phyloP scores from a whole-genome alignment of 1,284 basidiomycete genomes.

The Mycena citricolor region DNA sequence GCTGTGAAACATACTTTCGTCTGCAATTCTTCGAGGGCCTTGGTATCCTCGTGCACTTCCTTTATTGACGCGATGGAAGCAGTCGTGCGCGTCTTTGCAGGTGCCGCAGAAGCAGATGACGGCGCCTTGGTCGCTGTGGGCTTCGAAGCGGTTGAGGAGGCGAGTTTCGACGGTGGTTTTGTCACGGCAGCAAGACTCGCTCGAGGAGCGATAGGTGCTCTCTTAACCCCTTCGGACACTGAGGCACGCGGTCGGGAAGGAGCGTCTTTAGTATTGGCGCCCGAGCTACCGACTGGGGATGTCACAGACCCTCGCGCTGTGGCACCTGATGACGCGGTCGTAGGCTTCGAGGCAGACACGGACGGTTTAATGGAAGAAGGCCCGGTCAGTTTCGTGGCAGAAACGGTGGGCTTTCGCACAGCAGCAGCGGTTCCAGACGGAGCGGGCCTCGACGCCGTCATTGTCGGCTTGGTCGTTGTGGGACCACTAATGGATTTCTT shows the following conservation, averaged over 20 bases:
- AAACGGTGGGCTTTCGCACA: slow-evolving; percentile 47
- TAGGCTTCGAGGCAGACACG: slow-evolving; percentile 39
- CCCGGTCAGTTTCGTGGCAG: slow-evolving; percentile 39
- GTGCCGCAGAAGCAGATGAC: slow-evolving; percentile 26
- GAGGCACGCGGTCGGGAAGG: slow-evolving; percentile 50
- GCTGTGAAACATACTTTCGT: slow-evolving; percentile 46
- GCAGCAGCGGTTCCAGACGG: slow-evolving; percentile 36
- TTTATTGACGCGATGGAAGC: slow-evolving; percentile 69
- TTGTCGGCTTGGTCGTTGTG: slow-evolving; percentile 42
- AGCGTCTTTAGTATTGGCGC: slow-evolving; percentile 36
- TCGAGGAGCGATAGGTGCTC: slow-evolving; percentile 39
- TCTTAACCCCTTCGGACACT: slow-evolving; percentile 55
- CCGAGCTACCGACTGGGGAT: slow-evolving; percentile 52
- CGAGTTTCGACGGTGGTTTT: slow-evolving; percentile 29
- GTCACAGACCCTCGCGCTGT: slow-evolving; percentile 47
- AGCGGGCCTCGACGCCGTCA: slow-evolving; percentile 31
- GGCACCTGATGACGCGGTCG: slow-evolving; percentile 30
- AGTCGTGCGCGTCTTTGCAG: slow-evolving; percentile 42
- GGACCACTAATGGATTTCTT: slow-evolving; percentile 50
- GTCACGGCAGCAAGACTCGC: slow-evolving; percentile 36
- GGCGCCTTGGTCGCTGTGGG: slow-evolving; percentile 27
- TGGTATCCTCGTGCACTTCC: slow-evolving; percentile 64
- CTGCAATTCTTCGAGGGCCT: slow-evolving; percentile 56
- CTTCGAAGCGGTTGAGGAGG: slow-evolving; percentile 18
- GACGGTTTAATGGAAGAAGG: slow-evolving; percentile 36